Conservation (phyloP, 2,329 filamentous ascomycete species). For the Fusarium kyushuense region DNA sequence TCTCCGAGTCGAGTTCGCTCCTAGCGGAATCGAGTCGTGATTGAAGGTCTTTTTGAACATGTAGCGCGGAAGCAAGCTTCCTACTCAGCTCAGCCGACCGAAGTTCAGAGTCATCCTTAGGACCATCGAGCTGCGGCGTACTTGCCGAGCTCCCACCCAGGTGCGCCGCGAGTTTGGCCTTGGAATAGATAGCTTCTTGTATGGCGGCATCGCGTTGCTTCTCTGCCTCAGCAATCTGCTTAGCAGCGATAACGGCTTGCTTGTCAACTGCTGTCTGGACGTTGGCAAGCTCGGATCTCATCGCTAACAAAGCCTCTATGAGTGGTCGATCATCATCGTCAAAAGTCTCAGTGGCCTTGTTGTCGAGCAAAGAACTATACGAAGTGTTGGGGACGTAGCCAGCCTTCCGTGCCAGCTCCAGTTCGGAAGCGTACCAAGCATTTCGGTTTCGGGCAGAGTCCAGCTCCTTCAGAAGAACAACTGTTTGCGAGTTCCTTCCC, state of each 20-base stretch:
- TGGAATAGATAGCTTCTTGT: slow-evolving; percentile 93
- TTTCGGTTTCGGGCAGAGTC: slow-evolving; percentile 87
- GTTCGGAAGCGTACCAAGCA: slow-evolving; percentile 96
- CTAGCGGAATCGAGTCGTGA: slow-evolving; percentile 76
- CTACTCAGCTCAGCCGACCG: slow-evolving; percentile 77
- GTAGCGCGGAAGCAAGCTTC: slow-evolving; percentile 85
- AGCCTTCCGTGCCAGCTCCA: slow-evolving; percentile 89
- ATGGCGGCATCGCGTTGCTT: slow-evolving; percentile 95
- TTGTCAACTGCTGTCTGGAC: slow-evolving; percentile 92
- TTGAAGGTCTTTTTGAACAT: slow-evolving; percentile 83
- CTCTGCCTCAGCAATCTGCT: slow-evolving; percentile 92
- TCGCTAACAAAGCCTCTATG: slow-evolving; percentile 90
- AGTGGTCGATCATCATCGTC: slow-evolving; percentile 92
- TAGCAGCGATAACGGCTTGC: slow-evolving; percentile 86
- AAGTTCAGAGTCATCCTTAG: slow-evolving; percentile 68
- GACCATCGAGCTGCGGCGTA: slow-evolving; percentile 69
- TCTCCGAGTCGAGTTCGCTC: slow-evolving; percentile 83
- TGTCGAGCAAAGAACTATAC: slow-evolving; percentile 79
- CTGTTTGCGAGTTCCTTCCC: slow-evolving; percentile 72
- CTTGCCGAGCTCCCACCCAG: slow-evolving; percentile 71
- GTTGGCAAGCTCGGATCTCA: slow-evolving; percentile 88
- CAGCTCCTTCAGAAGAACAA: slow-evolving; percentile 85
- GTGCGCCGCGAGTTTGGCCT: slow-evolving; percentile 89
- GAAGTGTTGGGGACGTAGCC: slow-evolving; percentile 83
- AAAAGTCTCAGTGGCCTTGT: slow-evolving; percentile 81